A percentile compares a stretch with the other conserved stretches of the same genome.
phyloP scores from a whole-genome alignment of 2,329 filamentous ascomycete species.

The Colletotrichum viniferum region DNA sequence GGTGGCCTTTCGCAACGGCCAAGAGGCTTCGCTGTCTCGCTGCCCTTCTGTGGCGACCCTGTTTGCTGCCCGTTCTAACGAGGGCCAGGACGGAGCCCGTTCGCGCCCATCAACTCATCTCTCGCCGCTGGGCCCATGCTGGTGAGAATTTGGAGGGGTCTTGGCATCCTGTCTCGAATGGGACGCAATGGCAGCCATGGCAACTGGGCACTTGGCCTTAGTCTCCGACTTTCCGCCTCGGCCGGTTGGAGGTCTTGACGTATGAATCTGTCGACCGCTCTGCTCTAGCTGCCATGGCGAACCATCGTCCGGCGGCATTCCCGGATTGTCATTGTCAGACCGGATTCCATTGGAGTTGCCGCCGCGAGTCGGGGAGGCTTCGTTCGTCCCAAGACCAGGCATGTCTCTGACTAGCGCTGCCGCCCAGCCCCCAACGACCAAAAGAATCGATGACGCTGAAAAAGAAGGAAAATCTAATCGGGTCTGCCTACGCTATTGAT shows the following conservation, averaged over 20 bases:
- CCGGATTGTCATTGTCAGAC: not conserved
- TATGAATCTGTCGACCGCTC: not conserved
- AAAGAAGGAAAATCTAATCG: not conserved
- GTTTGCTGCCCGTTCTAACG: not conserved
- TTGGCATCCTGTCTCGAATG: constrained; percentile 6
- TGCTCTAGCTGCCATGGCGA: not conserved
- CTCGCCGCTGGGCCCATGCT: not conserved
- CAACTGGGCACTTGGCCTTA: not conserved
- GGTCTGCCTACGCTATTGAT: not conserved
- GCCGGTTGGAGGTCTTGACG: not conserved
- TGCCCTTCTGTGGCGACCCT: not conserved
- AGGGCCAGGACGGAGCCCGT: not conserved
- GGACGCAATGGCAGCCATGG: not conserved
- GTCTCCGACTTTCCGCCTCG: not conserved
- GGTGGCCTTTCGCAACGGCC: not conserved
- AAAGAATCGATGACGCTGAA: not conserved
- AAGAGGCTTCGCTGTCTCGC: not conserved
- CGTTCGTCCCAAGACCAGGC: not conserved
- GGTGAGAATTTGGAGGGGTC: not conserved
- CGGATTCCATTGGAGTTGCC: not conserved
- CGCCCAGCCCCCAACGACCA: not conserved
- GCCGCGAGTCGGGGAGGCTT: not conserved
- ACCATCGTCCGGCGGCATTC: not conserved
- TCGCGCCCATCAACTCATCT: not conserved
- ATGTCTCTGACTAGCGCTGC: constrained; percentile 5